Base-by-base conservation (phyloP, 495 filamentous ascomycete species). In the Hypoxylon fragiforme region DNA sequence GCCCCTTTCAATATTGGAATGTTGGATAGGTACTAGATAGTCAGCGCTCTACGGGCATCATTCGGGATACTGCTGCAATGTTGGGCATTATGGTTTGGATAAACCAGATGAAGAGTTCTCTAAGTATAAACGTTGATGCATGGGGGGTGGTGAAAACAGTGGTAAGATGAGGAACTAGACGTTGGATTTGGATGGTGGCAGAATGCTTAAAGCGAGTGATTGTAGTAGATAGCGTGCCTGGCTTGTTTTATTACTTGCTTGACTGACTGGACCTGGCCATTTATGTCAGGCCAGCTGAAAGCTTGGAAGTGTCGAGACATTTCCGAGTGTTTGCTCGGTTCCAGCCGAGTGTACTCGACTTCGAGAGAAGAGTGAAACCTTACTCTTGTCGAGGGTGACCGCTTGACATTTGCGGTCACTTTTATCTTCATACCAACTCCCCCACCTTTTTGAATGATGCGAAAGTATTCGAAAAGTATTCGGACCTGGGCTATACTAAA, bases 221-320 rank as follows among this genome's bases (percentile, higher is more conserved):
- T 41, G 42, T 57, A 52, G 52, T 62, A 62, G 58, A 62, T 62
- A 62, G 58, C 46, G 51, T 56, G 47, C 52, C 43, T 43, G 57
- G 51, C 13, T 32, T 55, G 35, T 38, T 44, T 50, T 50, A 31
- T 43, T 57, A 43, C 28, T 62, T 57, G 44, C 28, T 62, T 56
- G 52, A 57, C 47, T 62, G 13, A 44, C 24, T 28, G 4, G 4
- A 9, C 46, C 52, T 37, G 15, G 51, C 47, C 37, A 37, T 31
- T 32, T 24, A 43, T 52, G 47, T 47, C 38, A 22, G 51, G 58
- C 9, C 43, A 41, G 52, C 13, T 18, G 12, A 38, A 56, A 62
- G 37, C 42, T 34, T 57, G 58, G 52, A 39, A 41, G 44, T 52
- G 47, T 30, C 51, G 43, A 56, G 47, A 57, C 52, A 51, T 44